Evolutionary conservation across 139 green algal genomes (phyloP).

Genomic region (Nannochloris sp.): DNA sequence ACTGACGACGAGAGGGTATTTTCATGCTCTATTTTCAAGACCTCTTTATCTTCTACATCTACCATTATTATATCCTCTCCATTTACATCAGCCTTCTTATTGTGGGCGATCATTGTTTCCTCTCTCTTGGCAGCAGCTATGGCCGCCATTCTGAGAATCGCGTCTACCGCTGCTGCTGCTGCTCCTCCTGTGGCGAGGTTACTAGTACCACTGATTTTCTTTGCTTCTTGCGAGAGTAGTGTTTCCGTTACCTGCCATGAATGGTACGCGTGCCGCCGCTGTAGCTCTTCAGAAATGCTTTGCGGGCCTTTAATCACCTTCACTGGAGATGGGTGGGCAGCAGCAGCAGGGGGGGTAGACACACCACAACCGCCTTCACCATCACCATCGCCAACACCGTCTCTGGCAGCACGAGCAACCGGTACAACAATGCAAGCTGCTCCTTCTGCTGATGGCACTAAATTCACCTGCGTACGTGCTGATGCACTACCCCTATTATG

Average conservation of each 20-base stretch:
- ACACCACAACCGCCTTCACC: too few relatives aligned
- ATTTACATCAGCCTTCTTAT: not conserved
- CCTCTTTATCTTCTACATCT: not conserved
- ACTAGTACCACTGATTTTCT: too few relatives aligned
- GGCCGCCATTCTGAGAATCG: not conserved
- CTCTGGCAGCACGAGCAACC: not conserved
- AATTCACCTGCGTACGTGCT: not conserved
- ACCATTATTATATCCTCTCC: not conserved
- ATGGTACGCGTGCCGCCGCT: not conserved
- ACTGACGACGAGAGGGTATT: not conserved
- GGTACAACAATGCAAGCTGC: conserved; percentile 11
- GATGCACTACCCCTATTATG: not conserved
- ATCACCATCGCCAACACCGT: not conserved
- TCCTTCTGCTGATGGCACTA: not conserved
- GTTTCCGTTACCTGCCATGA: not conserved
- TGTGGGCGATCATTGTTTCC: not conserved
- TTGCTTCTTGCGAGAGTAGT: too few relatives aligned
- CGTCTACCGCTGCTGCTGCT: too few relatives aligned
- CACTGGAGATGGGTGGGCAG: too few relatives aligned
- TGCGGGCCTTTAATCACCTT: too few relatives aligned
- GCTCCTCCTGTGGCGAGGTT: too few relatives aligned
- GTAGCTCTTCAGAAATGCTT: not conserved
- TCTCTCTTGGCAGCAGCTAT: not conserved
- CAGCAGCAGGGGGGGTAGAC: too few relatives aligned
- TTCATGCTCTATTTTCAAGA: not conserved